Base-by-base conservation (phyloP, 768 basidiomycete genomes). In the Paxillus involutus region DNA sequence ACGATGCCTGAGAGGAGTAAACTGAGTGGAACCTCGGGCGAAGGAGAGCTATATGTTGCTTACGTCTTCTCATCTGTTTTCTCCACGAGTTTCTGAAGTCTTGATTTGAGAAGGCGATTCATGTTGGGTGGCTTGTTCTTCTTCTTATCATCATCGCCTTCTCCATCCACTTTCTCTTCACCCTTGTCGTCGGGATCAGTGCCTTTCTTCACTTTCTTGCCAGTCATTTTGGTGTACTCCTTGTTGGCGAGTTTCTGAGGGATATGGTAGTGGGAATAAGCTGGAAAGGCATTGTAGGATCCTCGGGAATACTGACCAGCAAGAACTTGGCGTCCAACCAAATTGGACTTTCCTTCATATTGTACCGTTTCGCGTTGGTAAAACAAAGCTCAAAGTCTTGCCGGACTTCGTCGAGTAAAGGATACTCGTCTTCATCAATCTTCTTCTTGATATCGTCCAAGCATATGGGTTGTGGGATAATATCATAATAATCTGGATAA, bases 401-500 rank as follows among this genome's bases (percentile, higher is more conserved):
- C 63, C 80, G 83, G 62, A 91, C 84, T 10, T 78, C 81, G 47
- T 85, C 81, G 44, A 93, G 74, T 12, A 84, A 80, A 13, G 75
- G 59, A 62, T 94, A 94, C 12, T 58, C 65, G 52, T 76, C 74
- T 47, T 74, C 72, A 44, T 88, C 85, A 26, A 94, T 77, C 63
- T 83, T 80, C 62, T 82, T 80, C 79, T 92, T 92, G 75, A 97
- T 93, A 59, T 95, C 91, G 42, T 92, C 89, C 47, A 97, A 76
- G 26, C 91, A 86, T 61, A 97, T 91, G 30, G 95, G 94, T 24
- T 81, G 77, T 61, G 84, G 77, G 66, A 95, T 96, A 59, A 86
- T 56, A 21, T 71, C 66, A 71, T 95, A 97, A 73, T 98, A 98
- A 75, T 95, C 94, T 39, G 92, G 83, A 71, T 90, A 92, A 53